Evolutionary conservation across 306 rosid species (phyloP).

Genomic region (Ammopiptanthus mongolicus): DNA sequence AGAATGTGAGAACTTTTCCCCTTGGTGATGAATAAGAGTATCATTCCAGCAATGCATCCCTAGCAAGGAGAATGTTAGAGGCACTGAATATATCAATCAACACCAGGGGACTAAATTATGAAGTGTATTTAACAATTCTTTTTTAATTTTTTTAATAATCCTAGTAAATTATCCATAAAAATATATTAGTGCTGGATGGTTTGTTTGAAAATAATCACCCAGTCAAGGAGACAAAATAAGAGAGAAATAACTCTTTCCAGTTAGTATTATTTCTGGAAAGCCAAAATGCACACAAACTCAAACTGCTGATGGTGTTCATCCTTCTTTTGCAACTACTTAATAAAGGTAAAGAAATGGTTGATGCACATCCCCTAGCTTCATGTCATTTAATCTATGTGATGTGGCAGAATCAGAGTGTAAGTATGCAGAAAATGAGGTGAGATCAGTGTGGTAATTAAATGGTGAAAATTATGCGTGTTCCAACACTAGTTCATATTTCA

Average conservation of each 20-base stretch:
- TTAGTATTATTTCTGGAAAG: neutral
- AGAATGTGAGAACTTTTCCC: slow-evolving; percentile 80
- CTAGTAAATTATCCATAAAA: neutral
- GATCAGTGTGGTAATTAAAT: no score
- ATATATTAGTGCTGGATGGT: neutral
- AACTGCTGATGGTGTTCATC: neutral
- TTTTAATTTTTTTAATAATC: neutral
- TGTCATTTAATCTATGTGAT: no score
- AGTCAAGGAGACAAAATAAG: neutral
- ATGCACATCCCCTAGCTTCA: no score
- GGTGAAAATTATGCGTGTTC: no score
- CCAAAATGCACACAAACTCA: neutral
- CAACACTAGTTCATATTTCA: neutral
- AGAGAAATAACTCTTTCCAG: neutral
- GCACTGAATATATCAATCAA: neutral
- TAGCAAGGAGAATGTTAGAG: slow-evolving; percentile 19
- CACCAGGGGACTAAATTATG: neutral
- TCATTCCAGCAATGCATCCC: slow-evolving; percentile 64
- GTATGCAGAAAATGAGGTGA: no score
- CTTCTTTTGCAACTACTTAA: neutral
- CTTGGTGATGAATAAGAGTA: slow-evolving; percentile 53
- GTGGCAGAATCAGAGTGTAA: no score
- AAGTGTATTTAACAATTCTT: neutral
- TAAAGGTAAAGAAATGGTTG: neutral
- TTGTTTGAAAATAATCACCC: neutral